A percentile compares a stretch with the other conserved stretches of the same genome.
These are phyloP conservation scores for Tetrahymena thermophila DNA, from an alignment of 73 alveolate genomes.

Conservation along the genomic window DNA sequence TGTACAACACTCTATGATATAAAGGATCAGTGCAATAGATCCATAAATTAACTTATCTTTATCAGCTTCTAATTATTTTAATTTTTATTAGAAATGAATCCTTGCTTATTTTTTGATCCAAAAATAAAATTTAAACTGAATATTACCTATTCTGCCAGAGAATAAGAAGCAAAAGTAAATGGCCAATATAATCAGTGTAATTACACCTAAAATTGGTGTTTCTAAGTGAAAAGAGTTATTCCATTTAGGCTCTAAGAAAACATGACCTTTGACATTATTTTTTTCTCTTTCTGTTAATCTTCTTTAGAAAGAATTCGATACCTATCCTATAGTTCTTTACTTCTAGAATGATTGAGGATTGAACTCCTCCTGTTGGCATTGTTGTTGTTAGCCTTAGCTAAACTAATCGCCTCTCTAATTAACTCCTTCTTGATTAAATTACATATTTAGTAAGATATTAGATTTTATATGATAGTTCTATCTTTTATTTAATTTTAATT, in stretches of 20 bases:
- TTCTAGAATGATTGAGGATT: neutral
- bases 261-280: neutral
- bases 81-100: neutral
- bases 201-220: neutral
- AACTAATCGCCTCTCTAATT: neutral
- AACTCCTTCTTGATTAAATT: neutral
- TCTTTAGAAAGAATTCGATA: neutral
- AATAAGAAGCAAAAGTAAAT: neutral
- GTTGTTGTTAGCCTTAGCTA: neutral
- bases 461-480: no score
- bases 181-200: neutral
- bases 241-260: neutral
- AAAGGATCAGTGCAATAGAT: neutral
- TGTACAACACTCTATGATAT: neutral
- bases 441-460: neutral
- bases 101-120: no score
- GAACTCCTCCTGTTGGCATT: neutral
- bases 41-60: neutral
- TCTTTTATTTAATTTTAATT: no score
- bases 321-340: neutral
- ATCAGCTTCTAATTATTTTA: neutral
- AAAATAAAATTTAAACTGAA: neutral
- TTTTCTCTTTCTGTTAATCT: neutral
- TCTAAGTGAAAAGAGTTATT: neutral
- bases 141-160: neutral